Percentiles rank a stretch among this genome's conserved stretches.
These are phyloP conservation scores for Ogataea henricii DNA, from an alignment of 805 yeast species.

Conservation along the genomic window DNA sequence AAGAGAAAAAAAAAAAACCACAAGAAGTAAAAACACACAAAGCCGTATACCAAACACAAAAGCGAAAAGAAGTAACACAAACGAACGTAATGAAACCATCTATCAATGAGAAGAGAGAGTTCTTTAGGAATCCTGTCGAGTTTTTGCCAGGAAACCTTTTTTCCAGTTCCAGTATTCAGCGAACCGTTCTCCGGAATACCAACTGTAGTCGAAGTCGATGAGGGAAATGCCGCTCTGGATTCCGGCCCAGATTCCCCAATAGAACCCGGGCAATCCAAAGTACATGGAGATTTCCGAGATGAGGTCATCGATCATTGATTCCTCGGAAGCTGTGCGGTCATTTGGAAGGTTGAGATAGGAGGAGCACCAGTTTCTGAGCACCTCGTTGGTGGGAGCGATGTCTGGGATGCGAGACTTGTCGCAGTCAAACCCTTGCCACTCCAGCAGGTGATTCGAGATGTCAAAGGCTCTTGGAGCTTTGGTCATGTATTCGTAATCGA, in stretches of 20 bases:
- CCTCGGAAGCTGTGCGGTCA: slow-evolving; percentile 17
- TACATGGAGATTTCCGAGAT: slow-evolving; percentile 58
- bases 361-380: slow-evolving; percentile 57
- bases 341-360: slow-evolving; percentile 48
- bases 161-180: slow-evolving; percentile 76
- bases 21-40: neutral
- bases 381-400: slow-evolving; percentile 45
- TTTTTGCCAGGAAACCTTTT: slow-evolving; percentile 23
- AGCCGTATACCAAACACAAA: neutral
- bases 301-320: slow-evolving; percentile 39
- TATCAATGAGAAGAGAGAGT: neutral
- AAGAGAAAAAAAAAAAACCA: neutral
- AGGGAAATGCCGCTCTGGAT: slow-evolving; percentile 69
- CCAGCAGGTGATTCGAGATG: slow-evolving; percentile 73
- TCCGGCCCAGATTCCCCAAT: slow-evolving; percentile 85
- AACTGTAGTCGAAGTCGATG: slow-evolving; percentile 70
- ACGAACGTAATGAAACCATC: neutral
- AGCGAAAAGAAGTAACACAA: neutral
- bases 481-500: slow-evolving; percentile 72
- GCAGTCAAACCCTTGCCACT: slow-evolving; percentile 84
- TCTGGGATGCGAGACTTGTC: slow-evolving; percentile 58
- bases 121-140: neutral
- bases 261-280: slow-evolving; percentile 81
- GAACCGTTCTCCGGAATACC: slow-evolving; percentile 59
- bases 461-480: slow-evolving; percentile 76